Evolutionary conservation across 2,329 filamentous ascomycete genomes (phyloP), one percentile per base, ranked within the genome.

Genomic region (Alternaria conjuncta): DNA sequence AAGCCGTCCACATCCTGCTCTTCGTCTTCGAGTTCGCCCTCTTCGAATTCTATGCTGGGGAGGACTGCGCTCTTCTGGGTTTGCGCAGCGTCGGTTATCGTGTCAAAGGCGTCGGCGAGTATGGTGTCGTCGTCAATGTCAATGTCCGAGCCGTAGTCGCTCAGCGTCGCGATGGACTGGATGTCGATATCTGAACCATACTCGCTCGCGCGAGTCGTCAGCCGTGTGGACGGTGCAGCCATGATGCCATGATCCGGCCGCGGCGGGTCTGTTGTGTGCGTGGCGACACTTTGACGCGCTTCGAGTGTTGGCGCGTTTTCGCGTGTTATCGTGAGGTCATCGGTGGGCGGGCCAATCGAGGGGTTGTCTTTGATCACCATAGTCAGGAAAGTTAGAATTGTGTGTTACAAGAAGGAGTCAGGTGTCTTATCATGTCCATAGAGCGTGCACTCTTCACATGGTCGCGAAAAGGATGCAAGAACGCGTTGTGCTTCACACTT

Each of bases 111-210:
- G 49, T 54, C 62, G 44, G 69, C 68, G 20, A 73, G 63, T 41
- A 67, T 78, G 50, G 83, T 82, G 65, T 87, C 84, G 79, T 89
- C 87, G 71, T 89, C 87, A 67, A 89, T 84, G 11, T 83, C 81
- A 68, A 90, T 86, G 62, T 91, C 89, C 3, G 87, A 89, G 63
- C 88, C 89, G 84, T 91, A 91, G 70, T 90, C 88, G 76, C 86
- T 89, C 63, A 64, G 57, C n/a, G 70, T 59, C 41, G 66, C 43
- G 28, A 69, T 25, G 21, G 68, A 71, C 66, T 87, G 85, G 4
- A 83, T 77, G 8, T 86, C 84, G 68, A 90, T 84, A 64, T 91
- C 88, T 6, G 87, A 88, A 64, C 87, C 89, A 84, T 90, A 90
- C 68, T 90, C 87, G 76, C 86, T 89, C 15, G 51, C 58, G 32